Conservation (phyloP, 73 alveolate genomes). For the Urostyla sp. region DNA sequence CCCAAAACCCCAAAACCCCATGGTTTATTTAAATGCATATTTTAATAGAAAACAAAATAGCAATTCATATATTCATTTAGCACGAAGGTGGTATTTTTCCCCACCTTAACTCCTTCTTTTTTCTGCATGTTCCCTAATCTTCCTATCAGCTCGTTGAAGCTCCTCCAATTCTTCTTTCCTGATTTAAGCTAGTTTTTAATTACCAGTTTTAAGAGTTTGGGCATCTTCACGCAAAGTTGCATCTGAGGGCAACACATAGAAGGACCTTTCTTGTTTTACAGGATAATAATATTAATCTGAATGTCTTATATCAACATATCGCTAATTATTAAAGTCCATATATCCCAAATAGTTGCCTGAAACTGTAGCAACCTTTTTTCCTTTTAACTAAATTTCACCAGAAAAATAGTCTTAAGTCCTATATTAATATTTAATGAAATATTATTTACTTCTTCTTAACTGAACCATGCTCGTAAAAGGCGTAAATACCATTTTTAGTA, state of each 20-base stretch:
- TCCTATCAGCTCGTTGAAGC: constrained; percentile 13
- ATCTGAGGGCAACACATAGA: constrained; percentile 47
- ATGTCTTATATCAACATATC: constrained; percentile 96
- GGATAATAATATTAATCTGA: constrained; percentile 37
- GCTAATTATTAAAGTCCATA: constrained; percentile 90
- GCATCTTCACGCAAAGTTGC: constrained; percentile 82
- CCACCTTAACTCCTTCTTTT: constrained; percentile 40
- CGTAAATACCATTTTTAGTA: constrained; percentile 63
- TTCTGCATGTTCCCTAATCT: constrained; percentile 21
- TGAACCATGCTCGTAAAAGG: constrained; percentile 60
- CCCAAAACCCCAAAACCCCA: too few relatives aligned
- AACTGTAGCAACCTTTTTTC: constrained; percentile 73
- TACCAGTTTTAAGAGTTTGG: constrained; percentile 70
- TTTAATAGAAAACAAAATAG: too few relatives aligned
- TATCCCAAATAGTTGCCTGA: constrained; percentile 95
- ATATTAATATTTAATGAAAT: too few relatives aligned
- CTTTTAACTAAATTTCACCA: constrained; percentile 84
- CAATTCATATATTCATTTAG: too few relatives aligned
- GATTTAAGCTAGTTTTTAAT: constrained; percentile 84
- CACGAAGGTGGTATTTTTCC: too few relatives aligned
- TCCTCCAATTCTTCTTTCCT: constrained; percentile 89
- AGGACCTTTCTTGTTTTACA: neutral
- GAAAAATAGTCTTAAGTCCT: constrained; percentile 82
- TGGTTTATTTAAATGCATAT: too few relatives aligned
- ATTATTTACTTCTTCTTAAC: constrained; percentile 79